These are phyloP conservation scores for Colletotrichum caudatum DNA, from an alignment of 2,329 filamentous ascomycete genomes.

Conservation along the genomic window DNA sequence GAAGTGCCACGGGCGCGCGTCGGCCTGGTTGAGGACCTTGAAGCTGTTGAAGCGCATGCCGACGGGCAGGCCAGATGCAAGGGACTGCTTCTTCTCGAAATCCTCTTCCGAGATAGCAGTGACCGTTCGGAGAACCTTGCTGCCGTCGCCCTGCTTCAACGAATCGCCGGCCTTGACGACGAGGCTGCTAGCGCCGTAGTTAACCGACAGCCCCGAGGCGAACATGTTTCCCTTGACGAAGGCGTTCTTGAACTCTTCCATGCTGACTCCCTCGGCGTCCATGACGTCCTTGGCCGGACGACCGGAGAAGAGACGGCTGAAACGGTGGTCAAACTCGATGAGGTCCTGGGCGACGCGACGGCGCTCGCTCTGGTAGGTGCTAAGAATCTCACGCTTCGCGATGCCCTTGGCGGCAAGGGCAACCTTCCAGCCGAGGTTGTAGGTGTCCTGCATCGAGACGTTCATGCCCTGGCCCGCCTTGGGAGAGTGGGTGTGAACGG, in stretches of 20 bases:
- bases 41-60: constrained; percentile 70
- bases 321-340: constrained; percentile 72
- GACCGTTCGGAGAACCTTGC: constrained; percentile 48
- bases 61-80: constrained; percentile 59
- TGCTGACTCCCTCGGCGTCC: constrained; percentile 70
- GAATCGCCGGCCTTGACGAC: constrained; percentile 64
- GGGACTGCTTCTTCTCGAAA: constrained; percentile 40
- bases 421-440: constrained; percentile 70
- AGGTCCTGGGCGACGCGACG: constrained; percentile 67
- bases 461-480: constrained; percentile 81
- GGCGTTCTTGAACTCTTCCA: constrained; percentile 71
- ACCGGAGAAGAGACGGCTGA: constrained; percentile 67
- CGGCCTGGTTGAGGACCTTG: constrained; percentile 70
- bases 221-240: constrained; percentile 72
- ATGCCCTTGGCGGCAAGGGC: constrained; percentile 60
- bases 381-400: constrained; percentile 56
- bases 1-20: constrained; percentile 68
- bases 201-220: constrained; percentile 61
- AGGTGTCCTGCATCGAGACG: constrained; percentile 75
- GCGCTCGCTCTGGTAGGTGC: constrained; percentile 65
- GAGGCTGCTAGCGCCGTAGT: constrained; percentile 68
- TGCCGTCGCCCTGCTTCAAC: constrained; percentile 60
- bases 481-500: constrained; percentile 66
- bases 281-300: constrained; percentile 69
- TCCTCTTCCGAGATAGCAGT: constrained; percentile 48